A percentile compares a stretch with the other conserved stretches of the same genome.
phyloP scores from a whole-genome alignment of 306 rosid genomes.

The Delonix regia region DNA sequence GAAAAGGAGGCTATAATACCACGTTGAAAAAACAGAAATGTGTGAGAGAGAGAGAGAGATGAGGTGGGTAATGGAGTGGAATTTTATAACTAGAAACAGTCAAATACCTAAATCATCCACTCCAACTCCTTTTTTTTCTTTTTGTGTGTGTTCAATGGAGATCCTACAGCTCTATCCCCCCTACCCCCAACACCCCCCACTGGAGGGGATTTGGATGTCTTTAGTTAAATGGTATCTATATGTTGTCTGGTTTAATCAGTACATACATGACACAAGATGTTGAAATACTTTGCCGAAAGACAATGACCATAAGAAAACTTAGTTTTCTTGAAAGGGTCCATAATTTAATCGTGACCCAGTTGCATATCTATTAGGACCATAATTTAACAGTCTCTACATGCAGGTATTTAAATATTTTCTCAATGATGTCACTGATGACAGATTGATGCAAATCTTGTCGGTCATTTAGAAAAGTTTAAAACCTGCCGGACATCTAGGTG shows the following conservation, averaged over 20 bases:
- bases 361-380: no score
- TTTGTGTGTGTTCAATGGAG: no score
- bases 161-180: no score
- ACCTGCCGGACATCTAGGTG: conserved; percentile 78
- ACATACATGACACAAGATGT: not conserved
- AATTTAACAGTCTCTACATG: conserved; percentile 35
- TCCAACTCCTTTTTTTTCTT: no score
- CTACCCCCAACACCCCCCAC: no score
- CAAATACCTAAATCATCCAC: no score
- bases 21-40: no score
- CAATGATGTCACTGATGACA: conserved; percentile 68
- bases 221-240: not conserved
- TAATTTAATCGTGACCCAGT: not conserved
- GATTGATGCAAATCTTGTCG: conserved; percentile 77
- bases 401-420: conserved; percentile 90
- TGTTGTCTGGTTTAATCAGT: not conserved
- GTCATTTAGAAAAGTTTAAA: conserved; percentile 77
- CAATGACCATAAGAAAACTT: not conserved
- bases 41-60: no score
- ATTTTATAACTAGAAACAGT: no score
- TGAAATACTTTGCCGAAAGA: not conserved
- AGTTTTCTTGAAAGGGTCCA: conserved; percentile 5
- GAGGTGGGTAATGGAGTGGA: no score
- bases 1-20: no score
- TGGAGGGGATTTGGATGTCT: no score